These are phyloP conservation scores for Linnemannia exigua DNA, from an alignment of 192 early-diverging fungal species.

Conservation along the genomic window DNA sequence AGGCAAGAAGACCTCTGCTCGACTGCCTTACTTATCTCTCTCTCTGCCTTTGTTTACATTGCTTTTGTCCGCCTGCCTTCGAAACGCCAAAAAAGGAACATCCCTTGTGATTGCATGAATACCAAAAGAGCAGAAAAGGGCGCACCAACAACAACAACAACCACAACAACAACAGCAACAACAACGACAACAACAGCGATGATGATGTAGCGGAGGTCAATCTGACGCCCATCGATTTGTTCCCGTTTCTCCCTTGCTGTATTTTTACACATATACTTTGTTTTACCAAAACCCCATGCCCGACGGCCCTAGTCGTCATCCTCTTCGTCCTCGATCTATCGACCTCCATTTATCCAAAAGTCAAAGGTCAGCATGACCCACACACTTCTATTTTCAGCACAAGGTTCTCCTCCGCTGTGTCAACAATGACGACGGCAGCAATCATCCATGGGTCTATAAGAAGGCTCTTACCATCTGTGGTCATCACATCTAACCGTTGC, in stretches of 20 bases:
- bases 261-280: background rate
- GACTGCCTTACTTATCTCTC: background rate
- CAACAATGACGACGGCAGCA: conserved; percentile 1
- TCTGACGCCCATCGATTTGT: background rate
- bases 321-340: background rate
- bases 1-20: too few relatives aligned
- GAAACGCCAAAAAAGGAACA: background rate
- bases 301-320: background rate
- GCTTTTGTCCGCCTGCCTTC: background rate
- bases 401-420: background rate
- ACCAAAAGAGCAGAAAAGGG: background rate
- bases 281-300: too few relatives aligned
- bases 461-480: background rate
- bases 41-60: background rate
- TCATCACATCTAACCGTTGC: background rate
- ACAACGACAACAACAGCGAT: too few relatives aligned
- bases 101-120: background rate
- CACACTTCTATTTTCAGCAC: background rate
- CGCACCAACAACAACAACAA: background rate
- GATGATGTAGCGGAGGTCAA: too few relatives aligned
- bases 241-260: background rate
- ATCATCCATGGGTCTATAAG: background rate
- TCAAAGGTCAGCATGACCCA: background rate
- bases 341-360: background rate
- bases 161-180: background rate